Base-by-base conservation (phyloP, 768 basidiomycete genomes). In the Pulveroboletus sp. region DNA sequence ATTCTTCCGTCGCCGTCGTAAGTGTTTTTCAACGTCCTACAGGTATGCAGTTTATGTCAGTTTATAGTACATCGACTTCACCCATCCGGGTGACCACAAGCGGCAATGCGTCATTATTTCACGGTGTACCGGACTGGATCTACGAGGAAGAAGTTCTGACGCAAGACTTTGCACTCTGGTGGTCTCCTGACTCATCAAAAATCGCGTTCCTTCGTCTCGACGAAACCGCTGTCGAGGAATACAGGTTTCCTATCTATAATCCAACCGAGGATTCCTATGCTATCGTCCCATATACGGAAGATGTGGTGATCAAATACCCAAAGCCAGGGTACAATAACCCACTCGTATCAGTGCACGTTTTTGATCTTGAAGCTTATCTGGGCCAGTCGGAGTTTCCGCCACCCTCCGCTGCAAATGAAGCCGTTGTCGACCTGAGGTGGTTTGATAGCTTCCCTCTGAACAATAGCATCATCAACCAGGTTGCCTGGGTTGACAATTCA, bases 51-150 rank as follows among this genome's bases (percentile, higher is more conserved):
- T 49, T 57, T 43, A 64, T 46, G 42, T 40, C 37, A 8, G 45
- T 28, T n/a, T 44, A 27, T 27, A 76, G 72, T 18, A 58, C 69
- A 8, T 65, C 70, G 3, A 63, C 74, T 2, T 57, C 71, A 13
- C 72, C 84, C 9, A 84, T 94, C 43, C 84, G 86, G 9, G 76
- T 98, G 9, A 99, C 95, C 2, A 71, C 74, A 1, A 80, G 84
- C 13, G 96, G 96, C 0, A 89, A 86, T 45, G 76, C 81, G 0
- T 86, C 87, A 0, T 75, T 94, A 14, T 96, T 98, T 75, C 83
- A 97, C 60, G 96, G 96, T 7, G 88, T 96, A 2, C 90, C 93
- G 0, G 93, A 96, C 65, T 98, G 96, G 95, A 95, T 97, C 5
- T 94, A 94, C 67, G 93, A 95, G 66, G 92, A 95, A 63, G 93